Evolutionary conservation across 2,329 filamentous ascomycete species (phyloP).

Genomic region (Epicoccum sorghinum): DNA sequence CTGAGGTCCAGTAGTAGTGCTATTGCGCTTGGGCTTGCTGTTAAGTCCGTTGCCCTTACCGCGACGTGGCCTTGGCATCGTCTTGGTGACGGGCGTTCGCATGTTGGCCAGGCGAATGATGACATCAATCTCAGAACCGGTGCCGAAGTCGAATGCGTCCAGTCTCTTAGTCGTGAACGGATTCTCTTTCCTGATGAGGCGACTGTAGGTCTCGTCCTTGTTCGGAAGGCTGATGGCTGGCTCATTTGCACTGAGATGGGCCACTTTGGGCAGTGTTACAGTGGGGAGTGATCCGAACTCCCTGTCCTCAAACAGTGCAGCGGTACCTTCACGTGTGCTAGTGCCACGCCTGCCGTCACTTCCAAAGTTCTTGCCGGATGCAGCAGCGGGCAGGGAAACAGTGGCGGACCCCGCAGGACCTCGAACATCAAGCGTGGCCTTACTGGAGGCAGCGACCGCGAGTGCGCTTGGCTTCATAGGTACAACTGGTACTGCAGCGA

Average conservation of each 20-base stretch:
- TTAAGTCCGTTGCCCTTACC: slow-evolving; percentile 17
- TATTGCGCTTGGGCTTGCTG: slow-evolving; percentile 37
- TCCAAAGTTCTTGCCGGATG: slow-evolving; percentile 25
- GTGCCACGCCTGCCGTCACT: slow-evolving; percentile 44
- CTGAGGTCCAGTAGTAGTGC: slow-evolving; percentile 25
- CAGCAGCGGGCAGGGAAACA: slow-evolving; percentile 67
- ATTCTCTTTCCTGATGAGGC: slow-evolving; percentile 35
- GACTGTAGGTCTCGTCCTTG: slow-evolving; percentile 25
- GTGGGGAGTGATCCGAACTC: slow-evolving; percentile 56
- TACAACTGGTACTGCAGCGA: slow-evolving; percentile 37
- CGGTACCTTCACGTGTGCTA: slow-evolving; percentile 49
- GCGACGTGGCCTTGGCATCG: slow-evolving; percentile 36
- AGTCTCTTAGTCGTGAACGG: slow-evolving; percentile 36
- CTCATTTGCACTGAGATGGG: slow-evolving; percentile 43
- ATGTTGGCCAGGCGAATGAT: slow-evolving; percentile 35
- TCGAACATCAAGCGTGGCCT: slow-evolving; percentile 61
- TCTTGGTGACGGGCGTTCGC: slow-evolving; percentile 35
- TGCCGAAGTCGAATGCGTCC: slow-evolving; percentile 32
- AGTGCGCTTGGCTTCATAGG: slow-evolving; percentile 53
- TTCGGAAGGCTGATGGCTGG: slow-evolving; percentile 31
- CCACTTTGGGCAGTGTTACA: slow-evolving; percentile 39
- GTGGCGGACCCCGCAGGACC: slow-evolving; percentile 62
- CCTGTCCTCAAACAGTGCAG: slow-evolving; percentile 53
- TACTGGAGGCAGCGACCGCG: slow-evolving; percentile 71
- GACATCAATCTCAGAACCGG: slow-evolving; percentile 36